Evolutionary conservation across 2,329 filamentous ascomycete species (phyloP).

Genomic region (Fusarium nygamai): DNA sequence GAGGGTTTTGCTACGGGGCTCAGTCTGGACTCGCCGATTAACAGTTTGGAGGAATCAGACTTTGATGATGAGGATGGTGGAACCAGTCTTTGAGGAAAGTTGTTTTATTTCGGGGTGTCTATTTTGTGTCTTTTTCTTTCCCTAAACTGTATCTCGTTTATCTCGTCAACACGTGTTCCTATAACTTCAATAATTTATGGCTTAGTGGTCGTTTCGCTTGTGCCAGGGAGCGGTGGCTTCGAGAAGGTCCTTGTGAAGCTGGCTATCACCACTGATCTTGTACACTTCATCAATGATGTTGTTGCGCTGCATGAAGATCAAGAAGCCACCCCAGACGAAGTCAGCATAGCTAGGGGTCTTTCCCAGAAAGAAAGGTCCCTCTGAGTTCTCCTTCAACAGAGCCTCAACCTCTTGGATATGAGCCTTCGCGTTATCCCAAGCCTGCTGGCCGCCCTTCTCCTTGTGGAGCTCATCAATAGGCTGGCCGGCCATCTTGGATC

Average conservation of each 20-base stretch:
- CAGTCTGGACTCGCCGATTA: neutral
- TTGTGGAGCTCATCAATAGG: constrained; percentile 59
- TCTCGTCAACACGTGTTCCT: neutral
- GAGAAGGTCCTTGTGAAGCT: constrained; percentile 52
- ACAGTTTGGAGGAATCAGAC: constrained; percentile 2
- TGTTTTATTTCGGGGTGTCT: neutral
- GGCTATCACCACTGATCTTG: constrained; percentile 49
- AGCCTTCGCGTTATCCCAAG: constrained; percentile 58
- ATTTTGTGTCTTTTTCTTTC: neutral
- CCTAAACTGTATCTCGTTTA: neutral
- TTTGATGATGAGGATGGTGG: constrained; percentile 34
- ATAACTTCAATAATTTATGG: neutral
- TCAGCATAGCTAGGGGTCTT: constrained; percentile 65
- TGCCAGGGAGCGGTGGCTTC: constrained; percentile 54
- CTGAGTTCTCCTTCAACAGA: constrained; percentile 63
- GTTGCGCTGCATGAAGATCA: constrained; percentile 55
- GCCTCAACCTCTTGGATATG: constrained; percentile 50
- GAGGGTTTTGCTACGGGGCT: constrained; percentile 18
- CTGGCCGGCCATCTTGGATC: constrained; percentile 61
- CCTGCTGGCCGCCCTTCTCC: constrained; percentile 59
- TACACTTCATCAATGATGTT: constrained; percentile 50
- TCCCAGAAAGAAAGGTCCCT: constrained; percentile 71
- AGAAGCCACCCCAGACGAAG: constrained; percentile 62
- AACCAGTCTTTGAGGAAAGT: neutral
- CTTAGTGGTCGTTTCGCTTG: constrained; percentile 51